Base-by-base conservation (phyloP, 1,284 basidiomycete genomes). In the Rhodotorula sp. region DNA sequence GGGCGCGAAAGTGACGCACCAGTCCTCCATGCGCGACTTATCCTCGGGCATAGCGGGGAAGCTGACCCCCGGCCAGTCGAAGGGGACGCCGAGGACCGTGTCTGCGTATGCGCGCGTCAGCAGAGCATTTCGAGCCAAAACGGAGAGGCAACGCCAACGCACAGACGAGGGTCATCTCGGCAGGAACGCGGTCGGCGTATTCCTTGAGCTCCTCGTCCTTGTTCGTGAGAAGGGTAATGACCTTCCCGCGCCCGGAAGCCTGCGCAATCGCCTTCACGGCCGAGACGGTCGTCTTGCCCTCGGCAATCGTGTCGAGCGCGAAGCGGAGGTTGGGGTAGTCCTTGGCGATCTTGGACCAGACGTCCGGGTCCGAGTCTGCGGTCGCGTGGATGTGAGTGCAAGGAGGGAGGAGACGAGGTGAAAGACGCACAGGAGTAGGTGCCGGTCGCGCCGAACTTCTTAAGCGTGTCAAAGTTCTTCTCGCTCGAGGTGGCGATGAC, bases 401-500 rank as follows among this genome's bases (percentile, higher is more conserved):
- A 9, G n/a, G 36, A 32, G 27, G 2, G 61, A 62, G 12, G 13
- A 21, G 17, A 12, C 17, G 57, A 27, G 19, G 37, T 39, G 53
- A 32, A 48, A 67, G 79, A 81, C 73, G 87, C 85, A 75, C 73
- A 75, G 27, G 66, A 65, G 64, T 88, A 78, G 61, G 87, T 80
- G 55, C 86, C 81, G 0, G 86, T 86, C 0, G 86, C 88, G 4
- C 88, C 88, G 36, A 87, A 80, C 0, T 82, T 80, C 74, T 84
- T 85, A 69, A 89, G 83, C 53, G 79, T 77, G 0, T 79, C 80
- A 32, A 79, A 84, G 72, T 88, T 84, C 71, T 82, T 83, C 25
- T 77, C 75, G 13, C 85, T 87, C 2, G 87, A 83, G 4, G 85
- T 87, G 12, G 85, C 80, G 63, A 88, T 84, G 70, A 88, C 86